Evolutionary conservation across 2,329 filamentous ascomycete genomes (phyloP).

Genomic region (Ploettnerulaceae sp.): DNA sequence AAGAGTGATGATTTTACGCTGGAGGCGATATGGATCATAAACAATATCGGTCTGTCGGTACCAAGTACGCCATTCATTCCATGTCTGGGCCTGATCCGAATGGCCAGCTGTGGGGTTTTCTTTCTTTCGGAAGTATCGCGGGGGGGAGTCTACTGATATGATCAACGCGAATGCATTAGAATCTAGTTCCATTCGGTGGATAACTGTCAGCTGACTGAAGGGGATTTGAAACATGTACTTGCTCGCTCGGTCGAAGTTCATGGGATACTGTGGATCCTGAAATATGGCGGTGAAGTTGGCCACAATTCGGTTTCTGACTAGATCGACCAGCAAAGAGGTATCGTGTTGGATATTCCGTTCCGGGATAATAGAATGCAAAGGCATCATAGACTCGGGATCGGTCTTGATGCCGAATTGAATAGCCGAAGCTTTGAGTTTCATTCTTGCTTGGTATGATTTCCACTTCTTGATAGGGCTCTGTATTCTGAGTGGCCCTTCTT

Average conservation of each 20-base stretch:
- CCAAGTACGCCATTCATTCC: conserved; percentile 55
- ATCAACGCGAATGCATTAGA: conserved; percentile 39
- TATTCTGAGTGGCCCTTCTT: conserved; percentile 15
- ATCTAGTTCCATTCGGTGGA: conserved; percentile 38
- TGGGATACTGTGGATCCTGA: conserved; percentile 22
- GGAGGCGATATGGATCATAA: conserved; percentile 37
- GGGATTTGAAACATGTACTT: conserved; percentile 36
- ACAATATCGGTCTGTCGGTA: conserved; percentile 60
- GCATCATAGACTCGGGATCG: conserved; percentile 51
- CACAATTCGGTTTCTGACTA: conserved; percentile 38
- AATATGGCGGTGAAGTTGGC: conserved; percentile 38
- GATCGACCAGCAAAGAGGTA: conserved; percentile 38
- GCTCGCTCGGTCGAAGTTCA: conserved; percentile 25
- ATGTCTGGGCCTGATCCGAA: conserved; percentile 38
- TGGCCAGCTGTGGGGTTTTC: conserved; percentile 33
- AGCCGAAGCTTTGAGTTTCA: conserved; percentile 41
- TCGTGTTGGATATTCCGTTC: conserved; percentile 13
- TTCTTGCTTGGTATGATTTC: conserved; percentile 33
- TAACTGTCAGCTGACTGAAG: conserved; percentile 40
- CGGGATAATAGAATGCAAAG: conserved; percentile 45
- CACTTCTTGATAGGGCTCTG: conserved; percentile 33
- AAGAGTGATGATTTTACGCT: conserved; percentile 39
- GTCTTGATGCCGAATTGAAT: conserved; percentile 61
- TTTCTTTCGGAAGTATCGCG: conserved; percentile 34
- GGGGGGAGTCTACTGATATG: conserved; percentile 45